Percentiles rank a stretch among this genome's conserved stretches.
Conservation (phyloP, 148 eudicot species). For the Rhododendron simsii region DNA sequence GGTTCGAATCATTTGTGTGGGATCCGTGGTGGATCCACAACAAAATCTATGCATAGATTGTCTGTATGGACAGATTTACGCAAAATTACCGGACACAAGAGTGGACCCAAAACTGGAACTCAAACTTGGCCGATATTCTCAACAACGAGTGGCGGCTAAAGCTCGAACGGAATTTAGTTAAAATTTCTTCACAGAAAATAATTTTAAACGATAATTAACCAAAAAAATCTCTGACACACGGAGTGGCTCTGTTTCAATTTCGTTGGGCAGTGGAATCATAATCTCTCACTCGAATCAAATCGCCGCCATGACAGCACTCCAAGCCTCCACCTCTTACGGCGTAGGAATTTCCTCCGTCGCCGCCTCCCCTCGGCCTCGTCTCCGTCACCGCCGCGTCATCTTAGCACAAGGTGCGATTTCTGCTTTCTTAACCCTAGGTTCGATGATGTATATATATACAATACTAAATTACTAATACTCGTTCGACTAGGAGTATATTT, state of each 20-base stretch:
- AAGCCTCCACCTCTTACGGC: slow-evolving; percentile 13
- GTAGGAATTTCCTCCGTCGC: slow-evolving; percentile 9
- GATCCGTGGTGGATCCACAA: no score
- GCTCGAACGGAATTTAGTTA: not conserved
- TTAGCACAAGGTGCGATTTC: slow-evolving; percentile 4
- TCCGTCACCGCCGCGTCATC: slow-evolving; percentile 2
- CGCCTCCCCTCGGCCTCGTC: not conserved
- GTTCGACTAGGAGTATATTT: not conserved
- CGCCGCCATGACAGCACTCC: slow-evolving; percentile 14
- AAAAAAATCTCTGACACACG: not conserved
- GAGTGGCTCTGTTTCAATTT: not conserved
- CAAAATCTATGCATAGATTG: no score
- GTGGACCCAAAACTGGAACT: no score
- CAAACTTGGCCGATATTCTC: not conserved
- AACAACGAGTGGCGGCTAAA: slow-evolving; percentile 33
- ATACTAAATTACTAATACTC: not conserved
- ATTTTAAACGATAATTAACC: not conserved
- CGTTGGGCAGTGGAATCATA: not conserved
- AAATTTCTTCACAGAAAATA: not conserved
- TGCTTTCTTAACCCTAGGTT: not conserved
- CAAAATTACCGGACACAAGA: no score
- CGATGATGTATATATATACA: not conserved
- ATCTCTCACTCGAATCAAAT: not conserved
- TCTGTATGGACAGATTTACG: no score
- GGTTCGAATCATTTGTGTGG: no score